Evolutionary conservation across 2,329 filamentous ascomycete species (phyloP).

Genomic region (Lachnellula occidentalis): DNA sequence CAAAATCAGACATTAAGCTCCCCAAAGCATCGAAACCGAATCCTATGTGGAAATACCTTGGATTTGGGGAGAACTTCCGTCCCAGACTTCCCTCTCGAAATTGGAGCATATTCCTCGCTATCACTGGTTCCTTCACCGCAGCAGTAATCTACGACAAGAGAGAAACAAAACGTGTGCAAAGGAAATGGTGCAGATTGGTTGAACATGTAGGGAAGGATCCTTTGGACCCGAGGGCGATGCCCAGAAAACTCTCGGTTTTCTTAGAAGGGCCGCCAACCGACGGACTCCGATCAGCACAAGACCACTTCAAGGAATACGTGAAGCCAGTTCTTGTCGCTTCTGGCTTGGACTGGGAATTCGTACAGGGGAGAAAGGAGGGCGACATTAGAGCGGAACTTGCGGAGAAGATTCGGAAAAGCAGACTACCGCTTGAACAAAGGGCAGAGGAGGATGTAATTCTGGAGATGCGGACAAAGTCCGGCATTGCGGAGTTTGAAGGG

Average conservation of each 20-base stretch:
- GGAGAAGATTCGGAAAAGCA: slow-evolving; percentile 72
- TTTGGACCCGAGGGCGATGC: slow-evolving; percentile 65
- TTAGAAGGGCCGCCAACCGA: slow-evolving; percentile 83
- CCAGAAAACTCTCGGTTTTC: slow-evolving; percentile 80
- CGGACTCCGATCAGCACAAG: slow-evolving; percentile 75
- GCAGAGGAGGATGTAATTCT: slow-evolving; percentile 51
- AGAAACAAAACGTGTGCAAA: slow-evolving; percentile 78
- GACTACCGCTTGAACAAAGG: slow-evolving; percentile 38
- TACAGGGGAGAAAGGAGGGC: slow-evolving; percentile 88
- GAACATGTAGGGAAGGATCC: slow-evolving; percentile 76
- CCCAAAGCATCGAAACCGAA: slow-evolving; percentile 51
- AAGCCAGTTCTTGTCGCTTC: slow-evolving; percentile 89
- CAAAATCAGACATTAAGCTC: slow-evolving; percentile 31
- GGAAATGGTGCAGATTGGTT: slow-evolving; percentile 82
- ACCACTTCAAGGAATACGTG: slow-evolving; percentile 93
- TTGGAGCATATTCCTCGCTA: slow-evolving; percentile 90
- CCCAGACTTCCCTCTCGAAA: slow-evolving; percentile 87
- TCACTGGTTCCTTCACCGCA: slow-evolving; percentile 71
- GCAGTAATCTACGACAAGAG: slow-evolving; percentile 88
- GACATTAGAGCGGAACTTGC: slow-evolving; percentile 84
- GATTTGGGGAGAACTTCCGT: slow-evolving; percentile 71
- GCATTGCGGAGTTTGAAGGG: slow-evolving; percentile 66
- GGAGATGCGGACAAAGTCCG: slow-evolving; percentile 57
- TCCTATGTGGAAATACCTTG: slow-evolving; percentile 72
- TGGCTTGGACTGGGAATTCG: slow-evolving; percentile 91